phyloP scores from a whole-genome alignment of 495 filamentous ascomycete species.

The Hypoxylon fragiforme region DNA sequence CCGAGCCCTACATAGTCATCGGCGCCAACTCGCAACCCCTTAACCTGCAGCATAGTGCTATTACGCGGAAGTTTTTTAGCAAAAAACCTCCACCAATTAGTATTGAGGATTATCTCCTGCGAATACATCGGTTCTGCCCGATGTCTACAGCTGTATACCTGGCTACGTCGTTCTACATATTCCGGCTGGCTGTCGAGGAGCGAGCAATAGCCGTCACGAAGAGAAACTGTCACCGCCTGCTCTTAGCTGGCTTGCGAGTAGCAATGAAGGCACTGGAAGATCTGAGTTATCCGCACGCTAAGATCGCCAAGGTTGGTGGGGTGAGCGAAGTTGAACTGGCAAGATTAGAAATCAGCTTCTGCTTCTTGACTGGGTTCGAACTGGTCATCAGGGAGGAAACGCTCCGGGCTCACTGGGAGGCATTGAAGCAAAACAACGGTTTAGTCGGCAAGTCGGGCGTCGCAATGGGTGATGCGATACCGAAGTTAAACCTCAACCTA shows the following conservation, averaged over 20 bases:
- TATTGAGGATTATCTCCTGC: slow-evolving; percentile 80
- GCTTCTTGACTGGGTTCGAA: slow-evolving; percentile 81
- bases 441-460: slow-evolving; percentile 8
- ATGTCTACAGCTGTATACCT: slow-evolving; percentile 96
- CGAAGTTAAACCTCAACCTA: slow-evolving; percentile 12
- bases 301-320: slow-evolving; percentile 87
- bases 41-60: slow-evolving; percentile 72
- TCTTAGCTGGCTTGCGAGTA: slow-evolving; percentile 81
- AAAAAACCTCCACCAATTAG: slow-evolving; percentile 80
- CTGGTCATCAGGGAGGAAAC: slow-evolving; percentile 68
- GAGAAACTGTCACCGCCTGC: slow-evolving; percentile 82
- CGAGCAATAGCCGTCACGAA: slow-evolving; percentile 72
- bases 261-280: slow-evolving; percentile 95
- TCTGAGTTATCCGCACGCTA: slow-evolving; percentile 77
- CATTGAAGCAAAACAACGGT: slow-evolving; percentile 44
- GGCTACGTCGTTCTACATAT: slow-evolving; percentile 89
- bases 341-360: slow-evolving; percentile 87
- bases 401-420: slow-evolving; percentile 59
- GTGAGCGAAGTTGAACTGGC: slow-evolving; percentile 79
- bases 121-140: slow-evolving; percentile 87
- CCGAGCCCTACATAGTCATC: slow-evolving; percentile 57
- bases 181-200: slow-evolving; percentile 74
- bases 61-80: slow-evolving; percentile 89
- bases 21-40: slow-evolving; percentile 64
- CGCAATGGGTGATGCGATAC: slow-evolving; percentile 10